A percentile compares a stretch with the other conserved stretches of the same genome.
These are phyloP conservation scores for Coemansia sp. DNA, from an alignment of 192 early-diverging fungal species.

Conservation along the genomic window DNA sequence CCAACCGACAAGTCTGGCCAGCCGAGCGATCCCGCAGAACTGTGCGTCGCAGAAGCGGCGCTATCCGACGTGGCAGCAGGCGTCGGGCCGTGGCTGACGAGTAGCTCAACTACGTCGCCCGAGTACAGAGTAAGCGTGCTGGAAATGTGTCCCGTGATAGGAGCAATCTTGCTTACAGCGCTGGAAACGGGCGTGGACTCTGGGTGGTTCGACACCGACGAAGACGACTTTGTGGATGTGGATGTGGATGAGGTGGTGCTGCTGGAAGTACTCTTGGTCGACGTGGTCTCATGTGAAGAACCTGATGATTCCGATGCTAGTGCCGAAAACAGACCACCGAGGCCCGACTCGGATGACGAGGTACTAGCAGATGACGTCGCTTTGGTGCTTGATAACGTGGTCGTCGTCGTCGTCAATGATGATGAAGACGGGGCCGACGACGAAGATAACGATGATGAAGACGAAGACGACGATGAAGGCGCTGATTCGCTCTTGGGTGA, in stretches of 20 bases:
- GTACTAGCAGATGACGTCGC: background rate
- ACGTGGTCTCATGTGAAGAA: background rate
- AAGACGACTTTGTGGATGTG: too few species aligned
- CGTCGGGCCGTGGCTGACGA: slow-evolving; percentile 9
- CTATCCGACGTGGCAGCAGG: background rate
- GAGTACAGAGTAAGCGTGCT: slow-evolving; percentile 7
- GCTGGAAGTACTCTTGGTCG: background rate
- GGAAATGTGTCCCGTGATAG: background rate
- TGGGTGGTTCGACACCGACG: too few species aligned
- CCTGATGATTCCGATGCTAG: background rate
- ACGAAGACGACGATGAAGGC: too few species aligned
- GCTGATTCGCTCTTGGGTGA: too few species aligned
- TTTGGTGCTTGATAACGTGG: too few species aligned
- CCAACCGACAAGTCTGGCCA: too few species aligned
- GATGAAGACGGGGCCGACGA: too few species aligned
- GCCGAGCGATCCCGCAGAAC: too few species aligned
- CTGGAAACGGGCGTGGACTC: background rate
- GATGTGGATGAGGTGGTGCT: too few species aligned
- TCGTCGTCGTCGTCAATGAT: too few species aligned
- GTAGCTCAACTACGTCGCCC: slow-evolving; percentile 16
- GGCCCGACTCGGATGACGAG: background rate
- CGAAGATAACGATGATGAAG: too few species aligned
- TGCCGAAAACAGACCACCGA: background rate
- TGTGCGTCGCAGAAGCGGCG: background rate
- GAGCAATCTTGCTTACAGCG: background rate